phyloP scores from a whole-genome alignment of 2,329 filamentous ascomycete genomes.

The Nigrospora osmanthi region DNA sequence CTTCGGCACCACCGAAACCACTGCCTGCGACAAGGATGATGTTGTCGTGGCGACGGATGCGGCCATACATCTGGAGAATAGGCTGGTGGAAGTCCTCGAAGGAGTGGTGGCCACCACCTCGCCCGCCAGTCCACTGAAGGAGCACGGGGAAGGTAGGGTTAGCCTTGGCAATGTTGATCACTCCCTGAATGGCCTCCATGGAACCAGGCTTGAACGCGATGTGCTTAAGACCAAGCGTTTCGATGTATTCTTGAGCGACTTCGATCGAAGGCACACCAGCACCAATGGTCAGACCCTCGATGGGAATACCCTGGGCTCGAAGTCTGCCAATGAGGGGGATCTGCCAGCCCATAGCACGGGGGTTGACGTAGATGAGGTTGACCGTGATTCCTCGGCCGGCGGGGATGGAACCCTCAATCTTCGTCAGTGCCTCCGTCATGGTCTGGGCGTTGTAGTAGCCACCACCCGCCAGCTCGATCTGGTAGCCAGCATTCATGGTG shows the following conservation, averaged over 20 bases:
- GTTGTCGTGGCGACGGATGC: slow-evolving; percentile 79
- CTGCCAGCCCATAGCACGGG: slow-evolving; percentile 85
- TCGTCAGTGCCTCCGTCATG: slow-evolving; percentile 75
- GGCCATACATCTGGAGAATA: slow-evolving; percentile 82
- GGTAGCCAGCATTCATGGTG: slow-evolving; percentile 92
- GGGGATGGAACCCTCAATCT: slow-evolving; percentile 79
- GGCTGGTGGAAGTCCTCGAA: slow-evolving; percentile 94
- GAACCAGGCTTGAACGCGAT: slow-evolving; percentile 94
- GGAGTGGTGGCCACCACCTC: slow-evolving; percentile 90
- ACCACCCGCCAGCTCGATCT: slow-evolving; percentile 83
- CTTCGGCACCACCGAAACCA: slow-evolving; percentile 83
- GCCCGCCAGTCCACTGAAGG: slow-evolving; percentile 89
- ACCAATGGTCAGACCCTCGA: slow-evolving; percentile 87
- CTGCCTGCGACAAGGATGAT: slow-evolving; percentile 84
- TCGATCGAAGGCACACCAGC: slow-evolving; percentile 91
- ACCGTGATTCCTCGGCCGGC: slow-evolving; percentile 81
- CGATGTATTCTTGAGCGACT: slow-evolving; percentile 87
- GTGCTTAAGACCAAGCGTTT: slow-evolving; percentile 86
- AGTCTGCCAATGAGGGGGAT: slow-evolving; percentile 77
- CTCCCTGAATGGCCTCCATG: slow-evolving; percentile 76
- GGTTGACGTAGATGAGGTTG: slow-evolving; percentile 88
- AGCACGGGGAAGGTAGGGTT: slow-evolving; percentile 90
- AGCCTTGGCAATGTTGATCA: slow-evolving; percentile 90
- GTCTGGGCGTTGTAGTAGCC: slow-evolving; percentile 78
- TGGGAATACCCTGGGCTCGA: slow-evolving; percentile 77